Evolutionary conservation across 192 early-diverging fungal genomes (phyloP).

Genomic region (Backusella tuberculispora): DNA sequence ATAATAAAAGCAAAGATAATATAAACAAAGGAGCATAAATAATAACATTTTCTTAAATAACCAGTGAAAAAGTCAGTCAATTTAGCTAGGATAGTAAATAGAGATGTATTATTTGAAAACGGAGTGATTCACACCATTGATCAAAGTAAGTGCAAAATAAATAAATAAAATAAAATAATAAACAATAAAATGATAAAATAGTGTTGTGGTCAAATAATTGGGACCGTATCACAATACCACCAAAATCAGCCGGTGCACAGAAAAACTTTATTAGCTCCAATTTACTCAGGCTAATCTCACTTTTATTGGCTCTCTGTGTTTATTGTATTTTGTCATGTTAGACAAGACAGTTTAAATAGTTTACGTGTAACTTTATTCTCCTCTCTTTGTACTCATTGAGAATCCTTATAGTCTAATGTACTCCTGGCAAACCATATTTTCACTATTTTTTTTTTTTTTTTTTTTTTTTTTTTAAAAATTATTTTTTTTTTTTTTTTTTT

Average conservation of each 20-base stretch:
- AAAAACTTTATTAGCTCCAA: not conserved
- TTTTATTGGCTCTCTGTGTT: constrained; percentile 13
- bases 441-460: not conserved
- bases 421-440: constrained; percentile 16
- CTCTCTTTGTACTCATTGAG: constrained; percentile 7
- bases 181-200: not conserved
- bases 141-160: not conserved
- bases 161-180: not conserved
- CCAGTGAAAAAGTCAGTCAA: not conserved
- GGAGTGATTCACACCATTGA: constrained; percentile 12
- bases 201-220: constrained; percentile 4
- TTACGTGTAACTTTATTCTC: not conserved
- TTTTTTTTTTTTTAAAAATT: not conserved
- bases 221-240: constrained; percentile 13
- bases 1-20: not conserved
- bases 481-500: not conserved
- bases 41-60: not conserved
- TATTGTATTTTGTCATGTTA: constrained; percentile 15
- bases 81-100: constrained; percentile 3
- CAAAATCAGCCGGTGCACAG: constrained; percentile 4
- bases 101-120: constrained; percentile 4
- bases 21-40: constrained; percentile 1
- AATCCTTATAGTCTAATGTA: constrained; percentile 1
- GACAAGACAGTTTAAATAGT: constrained; percentile 14
- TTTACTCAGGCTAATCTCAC: not conserved